These are phyloP conservation scores for Hyphopichia burtonii DNA, from an alignment of 1,139 yeast species.

Conservation along the genomic window DNA sequence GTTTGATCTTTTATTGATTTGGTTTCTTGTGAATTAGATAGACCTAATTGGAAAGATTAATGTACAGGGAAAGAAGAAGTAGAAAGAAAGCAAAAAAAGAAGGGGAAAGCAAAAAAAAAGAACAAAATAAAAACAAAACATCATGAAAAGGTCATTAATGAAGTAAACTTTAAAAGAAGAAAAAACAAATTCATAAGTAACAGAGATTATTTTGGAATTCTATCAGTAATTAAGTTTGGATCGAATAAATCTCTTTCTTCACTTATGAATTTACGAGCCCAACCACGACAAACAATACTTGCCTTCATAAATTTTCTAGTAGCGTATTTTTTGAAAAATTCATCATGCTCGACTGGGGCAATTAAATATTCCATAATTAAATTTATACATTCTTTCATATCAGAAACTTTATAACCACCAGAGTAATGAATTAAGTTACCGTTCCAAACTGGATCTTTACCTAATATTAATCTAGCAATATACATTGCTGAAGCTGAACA, in stretches of 20 bases:
- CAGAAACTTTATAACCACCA: conserved; percentile 82
- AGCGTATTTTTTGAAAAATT: conserved; percentile 91
- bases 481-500: conserved; percentile 94
- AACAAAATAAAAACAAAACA: neutral
- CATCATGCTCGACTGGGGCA: conserved; percentile 87
- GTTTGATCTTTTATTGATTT: too few relatives aligned
- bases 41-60: too few relatives aligned
- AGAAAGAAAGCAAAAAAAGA: neutral
- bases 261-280: conserved; percentile 70
- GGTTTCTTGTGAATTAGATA: too few relatives aligned
- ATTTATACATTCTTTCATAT: conserved; percentile 69
- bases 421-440: conserved; percentile 85
- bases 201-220: conserved; percentile 1
- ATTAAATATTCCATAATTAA: conserved; percentile 76
- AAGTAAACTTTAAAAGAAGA: neutral
- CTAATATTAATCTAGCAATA: conserved; percentile 75
- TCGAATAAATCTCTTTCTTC: conserved; percentile 32
- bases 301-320: conserved; percentile 91
- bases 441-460: conserved; percentile 71
- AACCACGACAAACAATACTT: conserved; percentile 80
- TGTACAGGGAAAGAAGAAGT: neutral
- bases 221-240: conserved; percentile 3
- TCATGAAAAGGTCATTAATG: conserved; percentile 1
- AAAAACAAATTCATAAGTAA: too few relatives aligned
- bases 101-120: neutral